These are phyloP conservation scores for Fusarium tanahbumbuense DNA, from an alignment of 2,329 filamentous ascomycete species.

Conservation along the genomic window DNA sequence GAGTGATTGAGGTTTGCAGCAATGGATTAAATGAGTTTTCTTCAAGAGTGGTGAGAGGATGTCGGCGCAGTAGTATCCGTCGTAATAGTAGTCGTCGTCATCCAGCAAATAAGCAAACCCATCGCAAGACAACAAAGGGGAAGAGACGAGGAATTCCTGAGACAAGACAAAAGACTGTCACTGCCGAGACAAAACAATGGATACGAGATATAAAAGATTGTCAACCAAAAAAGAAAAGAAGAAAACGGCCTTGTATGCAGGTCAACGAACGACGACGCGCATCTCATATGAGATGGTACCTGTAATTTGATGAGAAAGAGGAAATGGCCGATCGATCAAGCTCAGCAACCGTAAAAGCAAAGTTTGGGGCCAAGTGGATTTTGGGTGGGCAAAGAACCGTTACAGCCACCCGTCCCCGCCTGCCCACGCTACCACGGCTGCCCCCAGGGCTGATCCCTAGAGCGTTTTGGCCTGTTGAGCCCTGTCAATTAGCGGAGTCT, in stretches of 20 bases:
- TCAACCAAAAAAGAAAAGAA: constrained; percentile 2
- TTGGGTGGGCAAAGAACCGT: constrained; percentile 16
- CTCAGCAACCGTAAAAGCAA: neutral
- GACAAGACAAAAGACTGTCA: constrained; percentile 11
- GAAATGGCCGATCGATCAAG: constrained; percentile 9
- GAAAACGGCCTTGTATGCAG: neutral
- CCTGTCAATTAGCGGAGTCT: constrained; percentile 9
- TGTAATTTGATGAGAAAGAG: constrained; percentile 26
- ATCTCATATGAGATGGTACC: constrained; percentile 20
- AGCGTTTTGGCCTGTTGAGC: constrained; percentile 16
- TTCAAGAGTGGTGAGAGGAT: constrained; percentile 32
- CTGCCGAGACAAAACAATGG: constrained; percentile 19
- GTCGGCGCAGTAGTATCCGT: constrained; percentile 24
- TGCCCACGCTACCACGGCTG: neutral
- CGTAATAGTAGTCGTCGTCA: constrained; percentile 41
- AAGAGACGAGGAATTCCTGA: constrained; percentile 20
- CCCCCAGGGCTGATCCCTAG: constrained; percentile 3
- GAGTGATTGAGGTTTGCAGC: neutral
- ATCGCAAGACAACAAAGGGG: constrained; percentile 21
- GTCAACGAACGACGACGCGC: constrained; percentile 23
- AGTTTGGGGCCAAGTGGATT: constrained; percentile 8
- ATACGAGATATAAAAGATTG: constrained; percentile 9
- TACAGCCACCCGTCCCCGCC: constrained; percentile 11
- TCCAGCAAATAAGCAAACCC: constrained; percentile 34
- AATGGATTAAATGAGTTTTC: neutral